Conservation (phyloP, 495 filamentous ascomycete genomes). For the Xylaria intraflava region DNA sequence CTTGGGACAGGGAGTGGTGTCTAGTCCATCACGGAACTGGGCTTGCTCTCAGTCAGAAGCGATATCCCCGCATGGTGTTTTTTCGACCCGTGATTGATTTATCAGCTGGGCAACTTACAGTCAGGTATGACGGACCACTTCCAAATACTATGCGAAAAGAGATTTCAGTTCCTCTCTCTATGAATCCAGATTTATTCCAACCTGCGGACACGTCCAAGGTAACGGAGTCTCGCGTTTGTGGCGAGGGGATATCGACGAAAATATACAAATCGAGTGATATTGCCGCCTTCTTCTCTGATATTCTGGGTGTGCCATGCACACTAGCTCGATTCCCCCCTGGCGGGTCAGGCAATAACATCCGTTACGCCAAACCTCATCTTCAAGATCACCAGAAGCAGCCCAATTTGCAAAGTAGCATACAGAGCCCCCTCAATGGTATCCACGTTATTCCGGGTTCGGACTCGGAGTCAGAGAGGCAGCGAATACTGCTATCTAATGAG, state of each 20-base stretch:
- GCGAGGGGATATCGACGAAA: conserved; percentile 62
- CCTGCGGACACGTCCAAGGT: conserved; percentile 21
- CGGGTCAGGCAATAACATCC: conserved; percentile 45
- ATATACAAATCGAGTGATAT: conserved; percentile 59
- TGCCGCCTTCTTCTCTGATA: conserved; percentile 64
- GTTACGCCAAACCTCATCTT: conserved; percentile 60
- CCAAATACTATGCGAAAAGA: conserved; percentile 22
- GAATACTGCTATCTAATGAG: conserved; percentile 83
- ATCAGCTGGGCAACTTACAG: conserved; percentile 39
- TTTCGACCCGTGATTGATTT: conserved; percentile 67
- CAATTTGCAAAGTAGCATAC: conserved; percentile 12
- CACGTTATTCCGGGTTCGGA: conserved; percentile 46
- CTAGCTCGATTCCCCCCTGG: conserved; percentile 73
- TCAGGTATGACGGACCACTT: conserved; percentile 35
- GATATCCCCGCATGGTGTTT: conserved; percentile 75
- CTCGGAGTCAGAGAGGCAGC: conserved; percentile 35
- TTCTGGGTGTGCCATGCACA: conserved; percentile 68
- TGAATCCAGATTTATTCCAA: conserved; percentile 47
- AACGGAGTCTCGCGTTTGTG: conserved; percentile 63
- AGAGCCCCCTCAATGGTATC: conserved; percentile 45
- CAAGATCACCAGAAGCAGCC: conserved; percentile 41
- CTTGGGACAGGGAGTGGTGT: conserved; percentile 94
- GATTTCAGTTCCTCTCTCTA: conserved; percentile 59
- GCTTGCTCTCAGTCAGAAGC: conserved; percentile 72
- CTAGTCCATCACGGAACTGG: conserved; percentile 77